phyloP scores from a whole-genome alignment of 2,329 filamentous ascomycete genomes.

The Fusarium lateritium region DNA sequence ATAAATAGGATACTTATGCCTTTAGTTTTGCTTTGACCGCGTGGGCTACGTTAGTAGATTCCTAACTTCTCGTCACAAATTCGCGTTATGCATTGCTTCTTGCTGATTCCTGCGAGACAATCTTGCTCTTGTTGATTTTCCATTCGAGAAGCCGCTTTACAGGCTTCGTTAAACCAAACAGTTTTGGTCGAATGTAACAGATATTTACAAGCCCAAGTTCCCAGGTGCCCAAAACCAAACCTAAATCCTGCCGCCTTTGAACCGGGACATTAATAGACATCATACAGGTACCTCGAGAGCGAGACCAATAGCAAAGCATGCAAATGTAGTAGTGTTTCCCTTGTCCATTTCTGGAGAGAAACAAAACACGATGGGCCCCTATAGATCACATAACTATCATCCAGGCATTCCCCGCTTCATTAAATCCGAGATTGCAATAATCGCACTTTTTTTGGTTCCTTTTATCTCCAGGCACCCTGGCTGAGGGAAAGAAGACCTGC shows the following conservation, averaged over 20 bases:
- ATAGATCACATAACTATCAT: conserved; percentile 20
- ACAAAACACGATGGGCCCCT: conserved; percentile 34
- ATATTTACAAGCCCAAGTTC: conserved; percentile 46
- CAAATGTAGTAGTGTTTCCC: conserved; percentile 37
- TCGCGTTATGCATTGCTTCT: background rate
- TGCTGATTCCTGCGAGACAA: conserved; percentile 13
- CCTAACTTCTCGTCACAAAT: too few relatives aligned
- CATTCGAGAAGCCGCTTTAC: conserved; percentile 35
- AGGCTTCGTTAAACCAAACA: conserved; percentile 31
- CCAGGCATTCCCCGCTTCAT: conserved; percentile 28
- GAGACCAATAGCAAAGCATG: conserved; percentile 32
- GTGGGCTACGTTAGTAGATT: too few relatives aligned
- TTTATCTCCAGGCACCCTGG: conserved; percentile 87
- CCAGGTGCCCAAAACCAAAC: conserved; percentile 34
- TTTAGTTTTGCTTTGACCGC: too few relatives aligned
- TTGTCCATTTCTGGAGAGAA: conserved; percentile 27
- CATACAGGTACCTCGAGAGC: conserved; percentile 33
- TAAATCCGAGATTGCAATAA: conserved; percentile 24
- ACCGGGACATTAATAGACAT: conserved; percentile 40
- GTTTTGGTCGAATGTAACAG: conserved; percentile 36
- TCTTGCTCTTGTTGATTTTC: conserved; percentile 25
- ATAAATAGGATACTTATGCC: too few relatives aligned
- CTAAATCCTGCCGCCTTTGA: conserved; percentile 27
- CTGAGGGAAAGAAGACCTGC: conserved; percentile 90
- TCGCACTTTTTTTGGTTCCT: conserved; percentile 1